Conservation (phyloP, 140 eudicot genomes). For the Bidens hawaiensis region DNA sequence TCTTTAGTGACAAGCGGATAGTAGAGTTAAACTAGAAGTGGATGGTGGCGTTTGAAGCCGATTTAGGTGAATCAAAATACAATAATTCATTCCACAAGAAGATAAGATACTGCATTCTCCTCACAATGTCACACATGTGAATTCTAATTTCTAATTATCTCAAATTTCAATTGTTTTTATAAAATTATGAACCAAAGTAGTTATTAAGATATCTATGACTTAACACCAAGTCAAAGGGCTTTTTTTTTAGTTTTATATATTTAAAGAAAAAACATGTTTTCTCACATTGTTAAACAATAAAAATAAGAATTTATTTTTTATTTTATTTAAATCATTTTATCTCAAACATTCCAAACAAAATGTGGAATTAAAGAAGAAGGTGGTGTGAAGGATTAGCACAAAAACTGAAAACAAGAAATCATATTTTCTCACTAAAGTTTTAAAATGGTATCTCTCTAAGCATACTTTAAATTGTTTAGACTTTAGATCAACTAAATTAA, state of each 20-base stretch:
- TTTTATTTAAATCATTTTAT: not conserved
- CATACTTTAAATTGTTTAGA: not conserved
- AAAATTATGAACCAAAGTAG: not conserved
- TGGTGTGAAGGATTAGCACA: not conserved
- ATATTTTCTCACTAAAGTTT: not conserved
- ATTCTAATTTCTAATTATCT: too few species aligned
- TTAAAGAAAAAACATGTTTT: too few species aligned
- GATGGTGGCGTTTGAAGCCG: too few species aligned
- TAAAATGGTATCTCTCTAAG: not conserved
- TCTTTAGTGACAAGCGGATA: too few species aligned
- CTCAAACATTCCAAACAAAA: not conserved
- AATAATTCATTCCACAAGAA: too few species aligned
- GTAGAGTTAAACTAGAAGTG: too few species aligned
- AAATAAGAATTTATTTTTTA: not conserved
- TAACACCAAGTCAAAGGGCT: not conserved
- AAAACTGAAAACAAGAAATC: slow-evolving; percentile 8
- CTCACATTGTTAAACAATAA: not conserved
- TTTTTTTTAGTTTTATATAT: too few species aligned
- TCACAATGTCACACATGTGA: too few species aligned
- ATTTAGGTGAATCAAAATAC: too few species aligned
- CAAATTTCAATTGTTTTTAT: too few species aligned
- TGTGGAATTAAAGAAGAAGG: not conserved
- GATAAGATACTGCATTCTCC: too few species aligned
- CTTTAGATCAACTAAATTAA: not conserved
- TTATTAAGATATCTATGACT: not conserved